phyloP scores from a whole-genome alignment of 176 grass and related monocot species.

The Pontederia crassipes region DNA sequence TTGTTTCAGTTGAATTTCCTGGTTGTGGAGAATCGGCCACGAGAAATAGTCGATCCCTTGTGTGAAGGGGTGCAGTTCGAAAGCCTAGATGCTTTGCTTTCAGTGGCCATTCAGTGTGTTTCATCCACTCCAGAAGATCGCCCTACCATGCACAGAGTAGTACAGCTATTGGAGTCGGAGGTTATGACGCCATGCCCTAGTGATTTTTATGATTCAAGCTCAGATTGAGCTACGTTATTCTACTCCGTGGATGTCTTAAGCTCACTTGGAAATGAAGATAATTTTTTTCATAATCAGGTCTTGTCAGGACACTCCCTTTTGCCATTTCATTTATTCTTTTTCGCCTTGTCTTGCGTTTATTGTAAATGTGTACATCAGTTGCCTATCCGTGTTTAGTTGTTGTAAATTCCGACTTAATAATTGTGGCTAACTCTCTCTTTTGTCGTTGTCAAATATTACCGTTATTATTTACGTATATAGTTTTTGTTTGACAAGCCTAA shows the following conservation, averaged over 20 bases:
- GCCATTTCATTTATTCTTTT: conserved; percentile 11
- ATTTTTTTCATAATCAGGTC: background rate
- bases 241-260: background rate
- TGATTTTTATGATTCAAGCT: conserved; percentile 80
- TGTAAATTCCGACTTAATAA: no score
- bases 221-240: conserved; percentile 40
- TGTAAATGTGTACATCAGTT: background rate
- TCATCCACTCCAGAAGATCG: conserved; percentile 75
- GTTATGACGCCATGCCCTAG: conserved; percentile 94
- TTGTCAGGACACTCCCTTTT: background rate
- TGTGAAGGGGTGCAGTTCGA: conserved; percentile 87
- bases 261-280: background rate
- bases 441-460: no score
- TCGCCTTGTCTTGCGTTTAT: background rate
- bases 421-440: no score
- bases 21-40: conserved; percentile 54
- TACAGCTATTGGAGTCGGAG: conserved; percentile 94
- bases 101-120: conserved; percentile 86
- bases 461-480: no score
- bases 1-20: conserved; percentile 75
- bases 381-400: no score
- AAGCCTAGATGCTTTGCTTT: conserved; percentile 84
- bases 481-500: no score
- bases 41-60: conserved; percentile 74
- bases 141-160: conserved; percentile 93